Base-by-base conservation (phyloP, 2,329 filamentous ascomycete species). In the Aspergillus transmontanensis region DNA sequence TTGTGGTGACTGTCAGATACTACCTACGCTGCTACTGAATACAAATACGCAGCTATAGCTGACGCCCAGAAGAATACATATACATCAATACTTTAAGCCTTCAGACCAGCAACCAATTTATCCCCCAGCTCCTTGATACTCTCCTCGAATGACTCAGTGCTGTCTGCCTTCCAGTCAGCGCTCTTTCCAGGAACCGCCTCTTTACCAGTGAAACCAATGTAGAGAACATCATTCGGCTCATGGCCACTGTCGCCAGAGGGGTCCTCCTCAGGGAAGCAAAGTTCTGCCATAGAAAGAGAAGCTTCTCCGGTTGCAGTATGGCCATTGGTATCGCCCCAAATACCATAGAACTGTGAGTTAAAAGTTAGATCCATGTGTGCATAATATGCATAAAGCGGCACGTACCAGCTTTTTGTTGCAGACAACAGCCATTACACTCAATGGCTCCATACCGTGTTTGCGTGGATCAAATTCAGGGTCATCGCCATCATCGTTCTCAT, bases 311-410 rank as follows among this genome's bases (percentile, higher is more conserved):
- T 81, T 2, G 81, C 80, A 57, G 84, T 82, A 55, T 81, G 84
- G 50, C 86, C 87, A 64, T 89, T 89, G 39, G 83, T 84, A 66
- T 89, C 86, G 23, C 86, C 87, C 86, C 85, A 89, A 57, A 88
- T 76, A 12, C 85, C 86, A 69, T 88, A 88, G 66, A 82, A 78
- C 82, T 84, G 58, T 36, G 26, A 11, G 34, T 34, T 28, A 32
- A 30, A 11, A 4, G 5, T 12, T 28, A 21, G 43, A n/a, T 23
- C 14, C 32, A 34, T 5, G 0, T 26, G 43, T 26, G n/a, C 19
- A 36, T 4, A 36, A 14, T 9, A 45, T 30, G 10, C 5, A 21
- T 12, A 14, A 39, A 12, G 36, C n/a, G 19, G 30, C 1, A 59
- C 60, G n/a, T 71, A 82, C 80, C 71, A 86, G 71, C 68, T 84